phyloP scores from a whole-genome alignment of 2,329 filamentous ascomycete genomes.

The Fusarium sambucinum region DNA sequence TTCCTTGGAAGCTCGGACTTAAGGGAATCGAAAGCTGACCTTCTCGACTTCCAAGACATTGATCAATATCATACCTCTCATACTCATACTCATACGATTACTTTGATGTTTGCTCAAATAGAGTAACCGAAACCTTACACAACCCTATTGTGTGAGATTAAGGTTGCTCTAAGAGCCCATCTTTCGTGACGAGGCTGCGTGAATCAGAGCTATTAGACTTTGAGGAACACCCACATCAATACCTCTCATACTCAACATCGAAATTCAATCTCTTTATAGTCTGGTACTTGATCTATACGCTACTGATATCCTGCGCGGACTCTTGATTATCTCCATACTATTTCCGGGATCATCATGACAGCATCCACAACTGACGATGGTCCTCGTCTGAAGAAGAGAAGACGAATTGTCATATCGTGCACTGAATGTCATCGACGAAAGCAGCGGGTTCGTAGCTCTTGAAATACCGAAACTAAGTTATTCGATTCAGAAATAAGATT shows the following conservation, averaged over 20 bases:
- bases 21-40: slow-evolving; percentile 8
- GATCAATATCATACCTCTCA: not conserved
- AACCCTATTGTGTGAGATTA: too few relatives aligned
- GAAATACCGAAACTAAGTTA: too few relatives aligned
- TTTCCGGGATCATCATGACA: slow-evolving; percentile 21
- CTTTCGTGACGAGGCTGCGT: too few relatives aligned
- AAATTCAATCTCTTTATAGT: not conserved
- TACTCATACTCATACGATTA: too few relatives aligned
- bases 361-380: slow-evolving; percentile 6
- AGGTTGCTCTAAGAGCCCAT: too few relatives aligned
- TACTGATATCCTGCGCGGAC: not conserved
- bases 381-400: slow-evolving; percentile 61
- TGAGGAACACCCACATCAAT: too few relatives aligned
- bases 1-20: slow-evolving; percentile 19
- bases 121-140: too few relatives aligned
- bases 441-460: slow-evolving; percentile 61
- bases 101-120: too few relatives aligned
- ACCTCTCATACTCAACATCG: not conserved
- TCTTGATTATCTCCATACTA: not conserved
- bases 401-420: slow-evolving; percentile 72
- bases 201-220: too few relatives aligned
- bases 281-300: not conserved
- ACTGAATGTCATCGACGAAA: slow-evolving; percentile 74
- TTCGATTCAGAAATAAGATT: not conserved
- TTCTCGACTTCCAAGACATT: not conserved